Conservation (phyloP, 1,284 basidiomycete species). For the Mycena sp. region DNA sequence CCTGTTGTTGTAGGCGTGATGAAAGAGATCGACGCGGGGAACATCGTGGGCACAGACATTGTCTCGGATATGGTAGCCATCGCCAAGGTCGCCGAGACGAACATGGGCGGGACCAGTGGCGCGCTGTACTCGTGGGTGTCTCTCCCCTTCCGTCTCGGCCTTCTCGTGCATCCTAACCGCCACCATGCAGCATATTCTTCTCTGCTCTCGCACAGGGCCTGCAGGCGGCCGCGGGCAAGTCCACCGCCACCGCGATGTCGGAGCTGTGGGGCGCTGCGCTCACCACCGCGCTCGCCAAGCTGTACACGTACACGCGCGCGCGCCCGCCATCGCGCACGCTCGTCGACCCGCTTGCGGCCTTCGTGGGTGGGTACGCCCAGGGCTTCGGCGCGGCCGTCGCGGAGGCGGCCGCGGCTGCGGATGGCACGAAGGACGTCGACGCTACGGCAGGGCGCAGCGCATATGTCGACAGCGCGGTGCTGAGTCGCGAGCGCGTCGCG, state of each 20-base stretch:
- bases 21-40: constrained; percentile 54
- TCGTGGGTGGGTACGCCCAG: constrained; percentile 62
- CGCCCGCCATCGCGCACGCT: constrained; percentile 91
- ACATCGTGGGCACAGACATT: constrained; percentile 69
- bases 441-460: constrained; percentile 93
- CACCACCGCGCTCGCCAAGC: constrained; percentile 68
- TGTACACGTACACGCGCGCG: constrained; percentile 91
- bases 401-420: constrained; percentile 76
- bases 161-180: background rate
- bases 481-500: constrained; percentile 76
- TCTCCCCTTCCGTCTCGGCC: background rate
- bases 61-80: constrained; percentile 71
- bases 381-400: constrained; percentile 66
- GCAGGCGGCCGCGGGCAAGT: constrained; percentile 48
- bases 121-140: constrained; percentile 91
- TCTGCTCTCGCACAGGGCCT: constrained; percentile 86
- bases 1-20: constrained; percentile 67
- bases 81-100: constrained; percentile 80
- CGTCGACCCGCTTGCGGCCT: constrained; percentile 91
- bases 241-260: constrained; percentile 50
- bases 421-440: constrained; percentile 76
- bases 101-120: constrained; percentile 94
- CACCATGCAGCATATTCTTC: constrained; percentile 80
- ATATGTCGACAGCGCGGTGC: constrained; percentile 81
- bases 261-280: constrained; percentile 74